A percentile compares a stretch with the other conserved stretches of the same genome.
phyloP scores from a whole-genome alignment of 75 land plant genomes.

The Azolla pinnata region DNA sequence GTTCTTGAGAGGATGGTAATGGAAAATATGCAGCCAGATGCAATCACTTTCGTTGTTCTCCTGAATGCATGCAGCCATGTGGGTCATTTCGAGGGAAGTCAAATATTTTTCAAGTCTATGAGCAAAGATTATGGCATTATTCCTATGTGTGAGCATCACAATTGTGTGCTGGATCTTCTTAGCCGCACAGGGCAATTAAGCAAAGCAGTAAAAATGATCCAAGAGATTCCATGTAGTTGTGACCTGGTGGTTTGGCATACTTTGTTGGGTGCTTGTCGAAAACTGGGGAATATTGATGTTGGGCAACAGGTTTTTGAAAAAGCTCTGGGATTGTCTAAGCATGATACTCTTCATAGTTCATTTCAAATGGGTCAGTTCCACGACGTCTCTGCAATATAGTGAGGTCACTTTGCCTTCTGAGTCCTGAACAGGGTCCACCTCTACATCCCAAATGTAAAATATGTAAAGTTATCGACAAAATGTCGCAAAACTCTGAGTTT shows the following conservation, averaged over 20 bases:
- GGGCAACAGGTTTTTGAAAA: slow-evolving; percentile 23
- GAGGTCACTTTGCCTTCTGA: too few species aligned
- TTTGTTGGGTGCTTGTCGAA: slow-evolving; percentile 39
- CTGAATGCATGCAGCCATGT: slow-evolving; percentile 37
- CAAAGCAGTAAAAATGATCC: slow-evolving; percentile 28
- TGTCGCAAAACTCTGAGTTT: too few species aligned
- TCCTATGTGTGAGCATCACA: slow-evolving; percentile 30
- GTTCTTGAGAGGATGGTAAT: slow-evolving; percentile 32
- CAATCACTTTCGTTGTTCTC: slow-evolving; percentile 29
- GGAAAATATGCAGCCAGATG: slow-evolving; percentile 33
- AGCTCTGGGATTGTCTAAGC: slow-evolving; percentile 28
- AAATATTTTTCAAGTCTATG: slow-evolving; percentile 24
- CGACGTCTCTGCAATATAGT: too few species aligned
- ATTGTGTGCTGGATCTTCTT: slow-evolving; percentile 50
- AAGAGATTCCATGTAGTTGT: slow-evolving; percentile 33
- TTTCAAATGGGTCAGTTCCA: too few species aligned
- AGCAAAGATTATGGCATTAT: slow-evolving; percentile 10
- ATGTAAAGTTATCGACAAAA: too few species aligned
- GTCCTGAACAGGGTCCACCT: too few species aligned
- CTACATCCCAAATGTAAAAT: too few species aligned
- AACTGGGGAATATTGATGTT: slow-evolving; percentile 18
- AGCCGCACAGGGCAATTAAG: slow-evolving; percentile 33
- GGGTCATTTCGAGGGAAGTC: slow-evolving; percentile 20
- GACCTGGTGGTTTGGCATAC: slow-evolving; percentile 44
- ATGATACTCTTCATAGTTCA: too few species aligned